Percentiles rank a stretch among this genome's conserved stretches.
Evolutionary conservation across 106 monocot species (phyloP).

Genomic region (Triglochin maritima): DNA sequence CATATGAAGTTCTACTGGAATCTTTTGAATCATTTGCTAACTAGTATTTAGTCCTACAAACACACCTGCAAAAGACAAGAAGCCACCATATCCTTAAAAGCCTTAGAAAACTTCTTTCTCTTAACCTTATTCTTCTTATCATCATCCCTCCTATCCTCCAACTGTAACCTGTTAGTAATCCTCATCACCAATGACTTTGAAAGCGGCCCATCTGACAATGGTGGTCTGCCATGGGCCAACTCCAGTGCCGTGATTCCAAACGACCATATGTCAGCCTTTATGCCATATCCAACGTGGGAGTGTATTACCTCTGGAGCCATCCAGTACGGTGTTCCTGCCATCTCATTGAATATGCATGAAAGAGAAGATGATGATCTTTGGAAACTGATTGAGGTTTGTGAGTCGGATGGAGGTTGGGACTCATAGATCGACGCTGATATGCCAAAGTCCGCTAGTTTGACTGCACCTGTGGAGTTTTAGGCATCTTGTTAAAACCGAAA

Average conservation of each 20-base stretch:
- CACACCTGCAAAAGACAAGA: conserved; percentile 10
- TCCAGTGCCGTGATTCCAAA: conserved; percentile 79
- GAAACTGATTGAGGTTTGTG: conserved; percentile 7
- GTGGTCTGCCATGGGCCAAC: conserved; percentile 61
- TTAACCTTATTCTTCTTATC: conserved; percentile 16
- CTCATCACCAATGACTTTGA: conserved; percentile 63
- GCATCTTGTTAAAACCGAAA: too few species aligned
- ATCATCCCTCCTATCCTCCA: conserved; percentile 24
- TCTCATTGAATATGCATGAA: conserved; percentile 33
- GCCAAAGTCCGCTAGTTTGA: conserved; percentile 71
- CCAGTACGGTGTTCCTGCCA: conserved; percentile 78
- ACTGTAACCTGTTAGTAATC: conserved; percentile 36
- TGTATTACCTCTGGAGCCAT: conserved; percentile 88
- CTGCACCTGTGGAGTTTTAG: conserved; percentile 12
- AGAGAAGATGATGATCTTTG: conserved; percentile 13
- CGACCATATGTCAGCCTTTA: conserved; percentile 83
- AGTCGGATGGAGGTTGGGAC: conserved; percentile 7
- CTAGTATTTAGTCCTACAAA: too few species aligned
- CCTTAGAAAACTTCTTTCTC: conserved; percentile 78
- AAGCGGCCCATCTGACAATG: conserved; percentile 56
- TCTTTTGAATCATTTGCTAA: too few species aligned
- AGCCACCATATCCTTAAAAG: conserved; percentile 70
- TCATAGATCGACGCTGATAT: conserved; percentile 81
- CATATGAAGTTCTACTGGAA: too few species aligned
- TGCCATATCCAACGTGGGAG: conserved; percentile 58